A percentile compares a stretch with the other conserved stretches of the same genome.
phyloP scores from a whole-genome alignment of 139 green algal species.

The Zygnema circumcarinatum region DNA sequence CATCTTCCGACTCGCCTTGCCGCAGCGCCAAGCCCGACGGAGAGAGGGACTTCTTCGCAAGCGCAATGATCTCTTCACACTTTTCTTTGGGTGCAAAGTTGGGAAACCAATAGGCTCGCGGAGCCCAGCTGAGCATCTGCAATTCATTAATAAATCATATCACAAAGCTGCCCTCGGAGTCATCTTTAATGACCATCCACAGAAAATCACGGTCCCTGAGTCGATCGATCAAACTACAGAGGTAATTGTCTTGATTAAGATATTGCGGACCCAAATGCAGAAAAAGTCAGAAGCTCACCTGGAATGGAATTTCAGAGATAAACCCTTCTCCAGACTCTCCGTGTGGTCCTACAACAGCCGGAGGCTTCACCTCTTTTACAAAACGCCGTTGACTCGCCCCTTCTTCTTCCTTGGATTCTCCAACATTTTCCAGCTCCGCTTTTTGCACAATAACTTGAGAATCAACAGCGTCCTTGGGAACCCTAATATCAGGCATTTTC shows the following conservation, averaged over 20 bases:
- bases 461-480: background rate
- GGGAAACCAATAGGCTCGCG: slow-evolving; percentile 37
- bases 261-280: no score
- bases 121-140: slow-evolving; percentile 55
- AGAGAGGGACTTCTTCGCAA: slow-evolving; percentile 24
- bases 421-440: background rate
- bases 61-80: slow-evolving; percentile 41
- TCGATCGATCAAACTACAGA: no score
- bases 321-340: background rate
- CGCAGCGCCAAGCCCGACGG: slow-evolving; percentile 53
- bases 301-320: background rate
- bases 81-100: slow-evolving; percentile 31
- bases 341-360: background rate
- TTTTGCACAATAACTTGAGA: background rate
- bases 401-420: background rate
- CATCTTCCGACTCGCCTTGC: slow-evolving; percentile 37
- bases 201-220: no score
- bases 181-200: no score
- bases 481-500: background rate
- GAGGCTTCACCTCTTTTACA: background rate
- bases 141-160: no score
- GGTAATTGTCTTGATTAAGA: no score
- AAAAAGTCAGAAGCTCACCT: no score
- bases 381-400: background rate
- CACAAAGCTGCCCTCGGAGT: no score